Evolutionary conservation across 805 yeast genomes (phyloP), one percentile per base, ranked within the genome.

Genomic region (Diddensiella santjacobensis): DNA sequence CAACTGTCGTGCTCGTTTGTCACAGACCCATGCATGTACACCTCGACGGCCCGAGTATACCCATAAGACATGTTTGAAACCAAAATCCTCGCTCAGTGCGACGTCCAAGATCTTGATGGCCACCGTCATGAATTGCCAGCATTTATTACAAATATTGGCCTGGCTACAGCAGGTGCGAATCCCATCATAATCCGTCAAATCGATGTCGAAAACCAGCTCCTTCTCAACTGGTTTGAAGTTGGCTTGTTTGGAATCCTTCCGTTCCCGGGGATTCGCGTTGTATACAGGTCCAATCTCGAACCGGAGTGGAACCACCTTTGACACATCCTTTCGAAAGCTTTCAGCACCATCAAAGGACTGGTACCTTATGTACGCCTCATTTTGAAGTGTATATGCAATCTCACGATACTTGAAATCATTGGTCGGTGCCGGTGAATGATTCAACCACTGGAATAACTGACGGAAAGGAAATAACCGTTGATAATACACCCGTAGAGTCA

Each of bases 11-110:
- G 97, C 96, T 42, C 90, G 71, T 47, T 76, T 68, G 63, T 93
- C 99, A 66, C 96, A 86, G 20, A 93, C 76, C 99, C 99, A 93
- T 61, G 98, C 95, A 73, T 93, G 99, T 13, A 95, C 96, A 66
- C 99, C 99, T 77, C 99, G 86, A 73, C 99, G 84, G 41, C 99
- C 99, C 0, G 96, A 88, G 62, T 87, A 93, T 3, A 91, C 96
- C 98, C 98, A 93, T 43, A 93, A 72, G 62, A 88, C 72, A 65
- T 87, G 83, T 51, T 80, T 70, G 65, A 87, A 90, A 0, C 96
- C 98, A 67, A 93, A 93, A 66, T 91, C 98, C 44, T 87, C 88
- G 45, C 79, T 70, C 45, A 93, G 72, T 0, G 95, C 84, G 1
- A 65, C 61, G 51, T 85, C 87, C 51, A 93, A 70, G 41, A 90